Base-by-base conservation (phyloP, 345 rosid species). In the Erysimum cheiranthoides region DNA sequence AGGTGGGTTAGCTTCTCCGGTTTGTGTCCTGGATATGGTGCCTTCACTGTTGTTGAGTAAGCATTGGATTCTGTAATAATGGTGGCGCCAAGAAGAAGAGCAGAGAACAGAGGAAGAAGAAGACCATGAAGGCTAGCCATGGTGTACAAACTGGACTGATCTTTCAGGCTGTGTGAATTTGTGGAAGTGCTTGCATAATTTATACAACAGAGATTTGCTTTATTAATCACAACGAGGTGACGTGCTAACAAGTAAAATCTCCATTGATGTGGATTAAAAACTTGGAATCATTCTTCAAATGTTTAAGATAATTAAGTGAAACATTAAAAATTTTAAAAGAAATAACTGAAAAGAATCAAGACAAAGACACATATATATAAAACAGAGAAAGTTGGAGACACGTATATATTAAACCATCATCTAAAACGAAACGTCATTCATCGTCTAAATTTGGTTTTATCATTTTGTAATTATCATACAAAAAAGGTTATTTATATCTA, bases 161-260 rank as follows among this genome's bases (percentile, higher is more conserved):
- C 6, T 65, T 65, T 17, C 17, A 65, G 57, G 43, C 31, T 46
- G 42, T 49, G 4, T 47, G 16, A 28, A 31, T 21, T 21, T 25
- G 38, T 42, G 21, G 13, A 40, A 25, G 50, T 42, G 52, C 21
- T 40, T 42, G 8, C n/a, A 28, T 63, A 31, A 43, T 63, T 28
- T 63, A 43, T 40, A 53, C 59, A 53, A 30, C 10, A 11, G 17
- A 28, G 16, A 25, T 10, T 52, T 0, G 34, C 8, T 52, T 53
- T 2, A 28, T 3, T 53, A 63, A 31, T 60, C 6, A 60, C 42
- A 50, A 8, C 25, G 31, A 35, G 49, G 38, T 12, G 32, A 45
- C 72, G 49, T 74, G 61, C 35, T n/a, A 47, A 67, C 68, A 36
- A 66, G 34, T 49, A 46, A 50, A 2, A 35, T 35, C 36, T 35